Percentiles rank a stretch among this genome's conserved stretches.
phyloP scores from a whole-genome alignment of 2,329 filamentous ascomycete genomes.

The Penicillium polonicum region DNA sequence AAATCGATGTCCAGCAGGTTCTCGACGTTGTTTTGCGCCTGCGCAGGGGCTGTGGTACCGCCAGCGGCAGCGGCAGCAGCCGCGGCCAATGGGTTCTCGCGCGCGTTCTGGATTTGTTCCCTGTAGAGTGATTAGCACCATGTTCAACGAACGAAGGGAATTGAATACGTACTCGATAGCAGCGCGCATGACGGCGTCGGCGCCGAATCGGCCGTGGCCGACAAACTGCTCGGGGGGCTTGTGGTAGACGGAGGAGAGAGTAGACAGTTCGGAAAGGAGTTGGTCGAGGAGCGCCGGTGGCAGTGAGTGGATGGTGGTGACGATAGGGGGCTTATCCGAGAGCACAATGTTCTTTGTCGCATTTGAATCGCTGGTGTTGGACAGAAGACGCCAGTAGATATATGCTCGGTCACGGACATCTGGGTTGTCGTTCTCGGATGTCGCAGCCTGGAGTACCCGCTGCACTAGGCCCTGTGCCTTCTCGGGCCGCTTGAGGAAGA shows the following conservation, averaged over 20 bases:
- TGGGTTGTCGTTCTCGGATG: constrained; percentile 93
- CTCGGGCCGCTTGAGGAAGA: constrained; percentile 95
- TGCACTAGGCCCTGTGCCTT: constrained; percentile 88
- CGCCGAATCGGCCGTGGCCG: constrained; percentile 88
- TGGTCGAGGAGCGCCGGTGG: constrained; percentile 81
- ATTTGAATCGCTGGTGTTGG: constrained; percentile 73
- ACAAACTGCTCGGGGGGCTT: constrained; percentile 98
- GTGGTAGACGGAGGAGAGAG: constrained; percentile 95
- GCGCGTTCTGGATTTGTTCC: constrained; percentile 87
- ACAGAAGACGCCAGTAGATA: constrained; percentile 95
- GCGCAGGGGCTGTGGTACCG: constrained; percentile 51
- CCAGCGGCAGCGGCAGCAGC: constrained; percentile 64
- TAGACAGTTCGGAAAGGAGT: constrained; percentile 88
- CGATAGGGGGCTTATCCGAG: constrained; percentile 90
- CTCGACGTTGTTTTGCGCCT: constrained; percentile 75
- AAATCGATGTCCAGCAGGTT: constrained; percentile 96
- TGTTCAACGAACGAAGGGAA: background rate
- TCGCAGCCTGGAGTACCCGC: constrained; percentile 89
- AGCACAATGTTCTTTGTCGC: constrained; percentile 91
- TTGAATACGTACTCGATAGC: constrained; percentile 69
- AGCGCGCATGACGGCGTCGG: constrained; percentile 89
- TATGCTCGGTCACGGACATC: constrained; percentile 97
- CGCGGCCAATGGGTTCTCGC: constrained; percentile 90
- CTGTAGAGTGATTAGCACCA: constrained; percentile 34
- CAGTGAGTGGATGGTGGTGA: constrained; percentile 87